Conservation (phyloP, 1,284 basidiomycete genomes). For the Mycena sp. region DNA sequence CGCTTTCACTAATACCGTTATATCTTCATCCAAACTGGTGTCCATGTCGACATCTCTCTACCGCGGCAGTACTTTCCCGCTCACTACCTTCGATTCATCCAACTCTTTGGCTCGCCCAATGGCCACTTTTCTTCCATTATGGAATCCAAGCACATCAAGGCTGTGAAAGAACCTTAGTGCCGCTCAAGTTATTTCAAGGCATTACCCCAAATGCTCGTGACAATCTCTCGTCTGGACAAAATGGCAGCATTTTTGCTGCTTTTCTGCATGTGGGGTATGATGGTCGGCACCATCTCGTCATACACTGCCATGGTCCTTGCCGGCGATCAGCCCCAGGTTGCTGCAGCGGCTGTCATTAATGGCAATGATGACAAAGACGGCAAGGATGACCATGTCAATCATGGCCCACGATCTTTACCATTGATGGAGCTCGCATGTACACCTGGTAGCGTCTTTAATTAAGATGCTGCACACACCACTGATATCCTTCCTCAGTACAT, state of each 20-base stretch:
- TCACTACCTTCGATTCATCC: constrained; percentile 28
- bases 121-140: constrained; percentile 29
- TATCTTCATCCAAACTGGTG: constrained; percentile 34
- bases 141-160: constrained; percentile 31
- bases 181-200: constrained; percentile 33
- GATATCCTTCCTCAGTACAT: neutral
- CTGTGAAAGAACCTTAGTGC: constrained; percentile 40
- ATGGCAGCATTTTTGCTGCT: constrained; percentile 21
- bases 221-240: constrained; percentile 35
- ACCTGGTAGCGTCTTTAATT: neutral
- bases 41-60: constrained; percentile 11
- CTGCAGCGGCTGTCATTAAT: neutral
- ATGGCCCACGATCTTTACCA: neutral
- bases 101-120: constrained; percentile 31
- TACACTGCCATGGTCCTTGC: neutral
- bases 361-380: neutral
- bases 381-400: neutral
- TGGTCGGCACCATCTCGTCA: constrained; percentile 11
- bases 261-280: constrained; percentile 32
- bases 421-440: neutral
- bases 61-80: constrained; percentile 35
- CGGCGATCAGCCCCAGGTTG: neutral
- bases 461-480: no score
- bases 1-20: constrained; percentile 35
- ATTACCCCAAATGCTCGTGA: constrained; percentile 37